Percentiles rank a stretch among this genome's conserved stretches.
These are phyloP conservation scores for Penicillium sp. DNA, from an alignment of 2,329 filamentous ascomycete species.

Conservation along the genomic window DNA sequence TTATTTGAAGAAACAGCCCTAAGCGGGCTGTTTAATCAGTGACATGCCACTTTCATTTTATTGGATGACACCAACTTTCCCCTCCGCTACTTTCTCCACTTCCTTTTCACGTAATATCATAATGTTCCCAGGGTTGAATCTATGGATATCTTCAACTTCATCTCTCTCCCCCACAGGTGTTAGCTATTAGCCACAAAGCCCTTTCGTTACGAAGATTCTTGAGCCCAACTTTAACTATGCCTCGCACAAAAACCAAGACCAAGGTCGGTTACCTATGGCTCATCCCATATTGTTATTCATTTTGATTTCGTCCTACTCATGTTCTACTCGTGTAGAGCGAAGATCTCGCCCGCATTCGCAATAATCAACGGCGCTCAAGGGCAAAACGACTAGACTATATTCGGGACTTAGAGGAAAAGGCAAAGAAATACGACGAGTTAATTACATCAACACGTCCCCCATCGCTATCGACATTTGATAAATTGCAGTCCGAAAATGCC, in stretches of 20 bases:
- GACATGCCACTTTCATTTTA: constrained; percentile 5
- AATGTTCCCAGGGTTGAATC: too few relatives aligned
- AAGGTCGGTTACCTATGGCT: not conserved
- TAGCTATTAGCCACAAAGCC: too few relatives aligned
- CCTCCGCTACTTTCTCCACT: not conserved
- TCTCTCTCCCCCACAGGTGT: too few relatives aligned
- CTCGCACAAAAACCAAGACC: constrained; percentile 9
- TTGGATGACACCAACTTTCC: not conserved
- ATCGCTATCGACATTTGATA: constrained; percentile 1
- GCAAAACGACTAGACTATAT: constrained; percentile 10
- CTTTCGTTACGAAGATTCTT: too few relatives aligned
- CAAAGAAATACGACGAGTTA: constrained; percentile 8
- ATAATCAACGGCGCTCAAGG: constrained; percentile 2
- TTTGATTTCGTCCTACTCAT: not conserved
- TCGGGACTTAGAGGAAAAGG: constrained; percentile 14
- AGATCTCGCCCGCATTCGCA: constrained; percentile 12
- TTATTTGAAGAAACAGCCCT: too few relatives aligned
- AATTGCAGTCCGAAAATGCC: not conserved
- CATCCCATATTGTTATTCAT: too few relatives aligned
- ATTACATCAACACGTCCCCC: not conserved
- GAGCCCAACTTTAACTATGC: not conserved
- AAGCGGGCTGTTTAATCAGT: not conserved
- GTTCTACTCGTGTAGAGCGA: constrained; percentile 2
- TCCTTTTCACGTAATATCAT: too few relatives aligned
- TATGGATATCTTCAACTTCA: too few relatives aligned